Conservation (phyloP, 169 alveolate genomes). For the Plasmodium vivax region DNA sequence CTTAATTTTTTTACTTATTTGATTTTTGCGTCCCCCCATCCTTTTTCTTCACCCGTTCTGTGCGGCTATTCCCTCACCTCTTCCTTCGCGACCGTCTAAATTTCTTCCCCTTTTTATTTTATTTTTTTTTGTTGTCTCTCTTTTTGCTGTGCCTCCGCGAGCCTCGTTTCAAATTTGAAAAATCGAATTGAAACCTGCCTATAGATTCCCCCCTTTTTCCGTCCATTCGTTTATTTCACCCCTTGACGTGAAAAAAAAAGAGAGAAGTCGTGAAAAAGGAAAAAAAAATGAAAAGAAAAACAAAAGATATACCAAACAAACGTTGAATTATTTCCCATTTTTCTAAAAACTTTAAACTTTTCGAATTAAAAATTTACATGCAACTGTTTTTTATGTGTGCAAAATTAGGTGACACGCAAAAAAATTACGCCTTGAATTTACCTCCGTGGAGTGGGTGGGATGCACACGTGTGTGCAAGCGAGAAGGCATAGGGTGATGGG, state of each 20-base stretch:
- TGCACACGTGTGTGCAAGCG: neutral
- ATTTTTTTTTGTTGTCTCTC: neutral
- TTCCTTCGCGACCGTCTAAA: neutral
- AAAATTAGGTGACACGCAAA: neutral
- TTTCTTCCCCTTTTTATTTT: neutral
- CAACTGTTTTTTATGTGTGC: neutral
- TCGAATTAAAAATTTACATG: neutral
- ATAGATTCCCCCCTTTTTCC: neutral
- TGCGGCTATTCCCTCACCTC: neutral
- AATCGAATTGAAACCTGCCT: neutral
- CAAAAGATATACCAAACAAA: neutral
- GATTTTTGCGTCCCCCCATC: neutral
- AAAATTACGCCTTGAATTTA: neutral
- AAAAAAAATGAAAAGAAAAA: neutral
- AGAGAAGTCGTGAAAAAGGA: too few species aligned
- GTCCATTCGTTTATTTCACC: neutral
- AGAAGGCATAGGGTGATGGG: neutral
- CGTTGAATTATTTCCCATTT: neutral
- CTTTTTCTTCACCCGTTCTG: neutral
- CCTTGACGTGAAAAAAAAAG: neutral
- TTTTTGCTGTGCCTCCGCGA: neutral
- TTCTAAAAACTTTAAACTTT: neutral
- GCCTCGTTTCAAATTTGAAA: constrained; percentile 2
- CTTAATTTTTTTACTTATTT: neutral
- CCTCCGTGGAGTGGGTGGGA: neutral